Base-by-base conservation (phyloP, 345 rosid species). In the Nephelium lappaceum region DNA sequence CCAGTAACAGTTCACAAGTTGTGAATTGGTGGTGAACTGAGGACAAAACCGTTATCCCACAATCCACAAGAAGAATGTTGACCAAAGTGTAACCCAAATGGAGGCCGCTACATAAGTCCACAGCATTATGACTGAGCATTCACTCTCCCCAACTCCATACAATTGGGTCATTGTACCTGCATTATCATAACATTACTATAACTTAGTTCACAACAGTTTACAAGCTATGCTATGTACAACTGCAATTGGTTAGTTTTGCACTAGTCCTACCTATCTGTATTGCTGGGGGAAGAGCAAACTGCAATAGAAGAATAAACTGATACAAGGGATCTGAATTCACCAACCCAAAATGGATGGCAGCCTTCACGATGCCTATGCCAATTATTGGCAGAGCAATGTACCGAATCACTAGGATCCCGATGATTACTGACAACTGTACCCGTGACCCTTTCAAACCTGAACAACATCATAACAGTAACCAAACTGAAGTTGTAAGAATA, bases 211-310 rank as follows among this genome's bases (percentile, higher is more conserved):
- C 51, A 45, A 31, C n/a, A 51, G 6, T 15, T 51, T 16, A 51
- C n/a, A 51, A 51, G 1, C 19, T 58, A 58, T 58, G 18, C 23
- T 58, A 8, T 15, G 11, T 51, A 21, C 9, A 58, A 6, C 23
- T 58, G 25, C 8, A 21, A n/a, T 3, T 21, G 25, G 12, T 6
- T 58, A 7, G 23, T 19, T 58, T 58, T 19, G 12, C 4, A 11
- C 0, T 55, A 6, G 5, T 25, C 62, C n/a, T 75, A 88, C 93
- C 89, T 57, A 88, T 81, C 65, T 74, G 85, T 80, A 90, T 49
- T 49, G 89, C 93, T 9, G 88, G 92, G 14, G 91, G 92, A 61
- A 88, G 73, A 0, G 91, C 89, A 77, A 71, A 88, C 57, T 90
- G 92, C 66, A 88, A 83, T 68, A 90, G 77, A 78, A 88, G 93